Evolutionary conservation across 306 rosid species (phyloP).

Genomic region (Cucumis cinereus): DNA sequence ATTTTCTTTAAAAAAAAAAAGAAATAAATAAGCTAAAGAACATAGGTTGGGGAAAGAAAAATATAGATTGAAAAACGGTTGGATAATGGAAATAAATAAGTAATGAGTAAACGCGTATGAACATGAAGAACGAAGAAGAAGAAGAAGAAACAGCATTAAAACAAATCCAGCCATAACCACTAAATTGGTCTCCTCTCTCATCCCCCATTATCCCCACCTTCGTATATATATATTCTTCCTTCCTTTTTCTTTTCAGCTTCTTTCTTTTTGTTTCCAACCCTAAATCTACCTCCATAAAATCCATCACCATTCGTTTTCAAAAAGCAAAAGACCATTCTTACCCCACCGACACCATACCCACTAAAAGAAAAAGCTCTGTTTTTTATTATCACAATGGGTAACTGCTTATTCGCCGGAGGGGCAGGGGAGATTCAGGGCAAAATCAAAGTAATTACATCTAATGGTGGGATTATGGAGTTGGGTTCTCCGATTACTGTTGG

Average conservation of each 20-base stretch:
- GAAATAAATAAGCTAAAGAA: not conserved
- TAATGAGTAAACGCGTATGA: not conserved
- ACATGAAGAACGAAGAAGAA: not conserved
- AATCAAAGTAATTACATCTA: constrained; percentile 51
- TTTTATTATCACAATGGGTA: not conserved
- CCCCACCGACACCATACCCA: not conserved
- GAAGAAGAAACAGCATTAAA: not conserved
- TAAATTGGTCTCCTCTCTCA: not conserved
- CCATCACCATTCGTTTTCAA: not conserved
- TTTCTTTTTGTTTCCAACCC: not conserved
- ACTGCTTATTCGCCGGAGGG: constrained; percentile 13
- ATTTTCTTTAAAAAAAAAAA: too few species aligned
- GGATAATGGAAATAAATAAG: not conserved
- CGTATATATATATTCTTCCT: not conserved
- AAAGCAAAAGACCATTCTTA: not conserved
- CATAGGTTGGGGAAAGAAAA: not conserved
- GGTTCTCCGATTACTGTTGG: constrained; percentile 39
- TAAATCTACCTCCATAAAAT: not conserved
- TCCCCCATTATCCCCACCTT: not conserved
- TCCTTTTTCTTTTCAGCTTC: not conserved
- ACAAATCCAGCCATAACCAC: not conserved
- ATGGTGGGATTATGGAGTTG: constrained; percentile 86
- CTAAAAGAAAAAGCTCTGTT: not conserved
- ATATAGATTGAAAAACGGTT: not conserved
- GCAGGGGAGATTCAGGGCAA: not conserved